These are phyloP conservation scores for Plasmodium billcollinsi DNA, from an alignment of 169 alveolate genomes.

Conservation along the genomic window DNA sequence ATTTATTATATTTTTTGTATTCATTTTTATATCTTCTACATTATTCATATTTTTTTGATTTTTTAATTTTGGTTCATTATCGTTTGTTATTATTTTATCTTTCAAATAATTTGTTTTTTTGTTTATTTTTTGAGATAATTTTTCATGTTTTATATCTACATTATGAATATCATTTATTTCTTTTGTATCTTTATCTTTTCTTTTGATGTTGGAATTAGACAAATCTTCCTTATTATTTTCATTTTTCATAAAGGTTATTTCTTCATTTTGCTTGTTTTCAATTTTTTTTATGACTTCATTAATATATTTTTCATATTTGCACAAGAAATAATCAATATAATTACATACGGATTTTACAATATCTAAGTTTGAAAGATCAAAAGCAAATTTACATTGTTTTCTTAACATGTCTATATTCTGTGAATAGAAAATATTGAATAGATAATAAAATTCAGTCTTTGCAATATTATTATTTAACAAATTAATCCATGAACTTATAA, in stretches of 20 bases:
- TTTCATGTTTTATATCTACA: neutral
- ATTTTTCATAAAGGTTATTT: neutral
- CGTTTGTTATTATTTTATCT: neutral
- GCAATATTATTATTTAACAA: constrained; percentile 91
- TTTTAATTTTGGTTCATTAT: neutral
- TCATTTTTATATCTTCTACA: neutral
- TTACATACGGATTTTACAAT: constrained; percentile 90
- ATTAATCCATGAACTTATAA: constrained; percentile 94
- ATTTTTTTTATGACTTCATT: constrained; percentile 84
- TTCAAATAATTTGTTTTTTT: neutral
- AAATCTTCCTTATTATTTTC: neutral
- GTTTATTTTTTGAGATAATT: neutral
- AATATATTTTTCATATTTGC: constrained; percentile 87
- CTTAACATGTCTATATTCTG: constrained; percentile 81
- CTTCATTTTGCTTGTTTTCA: constrained; percentile 77
- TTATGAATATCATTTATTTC: neutral
- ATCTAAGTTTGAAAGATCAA: constrained; percentile 92
- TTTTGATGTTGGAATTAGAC: neutral
- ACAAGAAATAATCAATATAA: constrained; percentile 90
- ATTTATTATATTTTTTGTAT: neutral
- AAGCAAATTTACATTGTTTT: constrained; percentile 86
- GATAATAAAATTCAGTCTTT: constrained; percentile 90
- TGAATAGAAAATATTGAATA: constrained; percentile 90
- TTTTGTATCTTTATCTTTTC: neutral
- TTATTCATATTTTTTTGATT: neutral